A percentile compares a stretch with the other conserved stretches of the same genome.
Conservation (phyloP, 176 grass and related monocot species). For the Neostapfia colusana region DNA sequence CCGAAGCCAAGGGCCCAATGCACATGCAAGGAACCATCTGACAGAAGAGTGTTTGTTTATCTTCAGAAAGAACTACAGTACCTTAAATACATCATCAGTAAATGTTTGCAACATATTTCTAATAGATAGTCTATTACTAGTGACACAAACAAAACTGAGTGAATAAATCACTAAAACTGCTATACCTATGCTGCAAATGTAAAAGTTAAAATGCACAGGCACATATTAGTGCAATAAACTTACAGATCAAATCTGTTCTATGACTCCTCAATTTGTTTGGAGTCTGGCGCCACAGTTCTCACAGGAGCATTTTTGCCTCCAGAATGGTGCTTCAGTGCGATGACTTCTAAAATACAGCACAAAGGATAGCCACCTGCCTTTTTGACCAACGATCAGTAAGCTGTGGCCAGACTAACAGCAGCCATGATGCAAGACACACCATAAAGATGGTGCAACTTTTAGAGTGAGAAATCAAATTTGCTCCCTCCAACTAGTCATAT, state of each 20-base stretch:
- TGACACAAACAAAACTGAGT: slow-evolving; percentile 40
- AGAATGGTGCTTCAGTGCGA: slow-evolving; percentile 33
- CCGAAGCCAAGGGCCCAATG: neutral
- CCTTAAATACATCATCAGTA: slow-evolving; percentile 24
- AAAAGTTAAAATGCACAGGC: slow-evolving; percentile 38
- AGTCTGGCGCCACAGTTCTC: slow-evolving; percentile 32
- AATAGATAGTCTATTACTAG: slow-evolving; percentile 38
- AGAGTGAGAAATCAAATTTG: slow-evolving; percentile 25
- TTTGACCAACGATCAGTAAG: slow-evolving; percentile 32
- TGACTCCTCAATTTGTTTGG: slow-evolving; percentile 40
- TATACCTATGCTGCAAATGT: slow-evolving; percentile 46
- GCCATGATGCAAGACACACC: too few relatives aligned
- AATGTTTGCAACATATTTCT: slow-evolving; percentile 29
- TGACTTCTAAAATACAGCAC: slow-evolving; percentile 15
- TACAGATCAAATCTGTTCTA: slow-evolving; percentile 49
- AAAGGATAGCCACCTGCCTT: slow-evolving; percentile 29
- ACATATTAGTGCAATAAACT: slow-evolving; percentile 49
- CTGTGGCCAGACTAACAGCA: slow-evolving; percentile 22
- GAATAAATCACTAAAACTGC: slow-evolving; percentile 35
- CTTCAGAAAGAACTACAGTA: slow-evolving; percentile 35
- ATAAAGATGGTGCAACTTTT: slow-evolving; percentile 34
- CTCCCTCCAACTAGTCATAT: slow-evolving; percentile 36
- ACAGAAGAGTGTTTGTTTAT: slow-evolving; percentile 21
- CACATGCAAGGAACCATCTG: slow-evolving; percentile 3
- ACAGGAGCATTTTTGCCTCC: slow-evolving; percentile 18